phyloP scores from a whole-genome alignment of 352 stramenopile genomes.

The Halophytophthora polymorphica region DNA sequence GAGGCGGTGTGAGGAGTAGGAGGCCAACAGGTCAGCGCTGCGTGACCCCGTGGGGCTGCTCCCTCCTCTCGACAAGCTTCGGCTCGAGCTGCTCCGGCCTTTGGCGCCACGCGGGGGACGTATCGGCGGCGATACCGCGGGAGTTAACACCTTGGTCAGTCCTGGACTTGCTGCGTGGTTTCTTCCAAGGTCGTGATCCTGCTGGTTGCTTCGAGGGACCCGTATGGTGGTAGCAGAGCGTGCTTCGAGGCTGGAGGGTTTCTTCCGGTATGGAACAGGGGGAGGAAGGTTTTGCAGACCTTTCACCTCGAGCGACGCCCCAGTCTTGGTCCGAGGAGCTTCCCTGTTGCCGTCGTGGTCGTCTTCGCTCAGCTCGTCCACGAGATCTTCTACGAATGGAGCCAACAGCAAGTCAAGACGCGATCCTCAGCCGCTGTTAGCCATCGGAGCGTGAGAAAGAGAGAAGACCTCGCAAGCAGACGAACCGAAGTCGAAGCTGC shows the following conservation, averaged over 20 bases:
- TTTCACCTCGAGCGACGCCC: background rate
- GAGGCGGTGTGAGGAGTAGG: slow-evolving; percentile 44
- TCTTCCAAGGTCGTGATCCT: slow-evolving; percentile 1
- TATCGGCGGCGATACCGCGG: slow-evolving; percentile 17
- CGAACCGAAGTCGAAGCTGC: slow-evolving; percentile 58
- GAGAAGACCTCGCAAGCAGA: slow-evolving; percentile 2
- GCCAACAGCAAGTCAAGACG: background rate
- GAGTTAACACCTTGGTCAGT: slow-evolving; percentile 1
- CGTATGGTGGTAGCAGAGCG: background rate
- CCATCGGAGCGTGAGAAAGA: background rate
- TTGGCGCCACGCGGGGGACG: slow-evolving; percentile 1
- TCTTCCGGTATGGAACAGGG: no score
- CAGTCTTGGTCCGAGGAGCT: background rate
- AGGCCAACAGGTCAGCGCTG: slow-evolving; percentile 17
- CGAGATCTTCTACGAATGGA: slow-evolving; percentile 29
- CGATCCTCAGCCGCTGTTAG: background rate
- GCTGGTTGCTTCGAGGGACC: slow-evolving; percentile 8
- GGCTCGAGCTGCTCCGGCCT: slow-evolving; percentile 3
- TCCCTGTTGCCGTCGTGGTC: slow-evolving; percentile 12
- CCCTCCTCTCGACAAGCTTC: background rate
- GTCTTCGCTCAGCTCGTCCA: slow-evolving; percentile 23
- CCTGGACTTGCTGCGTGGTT: background rate
- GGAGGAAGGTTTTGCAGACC: background rate
- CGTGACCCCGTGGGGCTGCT: background rate
- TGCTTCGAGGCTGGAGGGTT: background rate